Evolutionary conservation across 305 asterid genomes (phyloP).

Genomic region (Solanum hybrid): DNA sequence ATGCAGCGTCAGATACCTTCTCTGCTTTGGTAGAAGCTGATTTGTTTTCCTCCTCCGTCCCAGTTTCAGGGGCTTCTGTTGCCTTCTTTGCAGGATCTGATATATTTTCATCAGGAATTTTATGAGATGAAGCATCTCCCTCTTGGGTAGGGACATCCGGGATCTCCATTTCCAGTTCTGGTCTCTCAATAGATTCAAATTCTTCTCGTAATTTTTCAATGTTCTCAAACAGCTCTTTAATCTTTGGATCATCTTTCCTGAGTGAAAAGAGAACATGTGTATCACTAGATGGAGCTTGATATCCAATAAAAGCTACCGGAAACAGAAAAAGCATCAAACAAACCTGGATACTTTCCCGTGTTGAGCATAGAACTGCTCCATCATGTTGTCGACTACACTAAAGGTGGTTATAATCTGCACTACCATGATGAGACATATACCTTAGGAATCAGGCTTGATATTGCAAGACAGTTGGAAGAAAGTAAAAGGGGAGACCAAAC

Average conservation of each 20-base stretch:
- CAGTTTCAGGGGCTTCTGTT: constrained; percentile 21
- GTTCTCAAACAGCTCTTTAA: constrained; percentile 62
- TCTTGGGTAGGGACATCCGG: constrained; percentile 34
- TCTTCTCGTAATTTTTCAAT: constrained; percentile 63
- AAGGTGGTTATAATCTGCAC: constrained; percentile 73
- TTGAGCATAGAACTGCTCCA: constrained; percentile 65
- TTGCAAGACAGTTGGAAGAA: background rate
- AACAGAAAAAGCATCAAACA: constrained; percentile 7
- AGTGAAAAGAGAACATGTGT: background rate
- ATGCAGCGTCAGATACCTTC: constrained; percentile 32
- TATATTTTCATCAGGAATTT: constrained; percentile 28
- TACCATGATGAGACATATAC: background rate
- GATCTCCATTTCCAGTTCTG: constrained; percentile 69
- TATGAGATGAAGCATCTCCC: constrained; percentile 33
- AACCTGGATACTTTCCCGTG: constrained; percentile 64
- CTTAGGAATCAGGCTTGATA: background rate
- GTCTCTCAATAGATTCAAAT: constrained; percentile 82
- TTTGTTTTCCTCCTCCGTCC: constrained; percentile 18
- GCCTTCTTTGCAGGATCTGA: constrained; percentile 28
- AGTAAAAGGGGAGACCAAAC: background rate
- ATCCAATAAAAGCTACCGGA: background rate
- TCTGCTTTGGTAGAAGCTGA: constrained; percentile 24
- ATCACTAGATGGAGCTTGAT: background rate
- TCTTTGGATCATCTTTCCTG: constrained; percentile 65
- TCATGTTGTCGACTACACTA: constrained; percentile 90